Conservation (phyloP, 345 rosid species). For the Carallia brachiata region DNA sequence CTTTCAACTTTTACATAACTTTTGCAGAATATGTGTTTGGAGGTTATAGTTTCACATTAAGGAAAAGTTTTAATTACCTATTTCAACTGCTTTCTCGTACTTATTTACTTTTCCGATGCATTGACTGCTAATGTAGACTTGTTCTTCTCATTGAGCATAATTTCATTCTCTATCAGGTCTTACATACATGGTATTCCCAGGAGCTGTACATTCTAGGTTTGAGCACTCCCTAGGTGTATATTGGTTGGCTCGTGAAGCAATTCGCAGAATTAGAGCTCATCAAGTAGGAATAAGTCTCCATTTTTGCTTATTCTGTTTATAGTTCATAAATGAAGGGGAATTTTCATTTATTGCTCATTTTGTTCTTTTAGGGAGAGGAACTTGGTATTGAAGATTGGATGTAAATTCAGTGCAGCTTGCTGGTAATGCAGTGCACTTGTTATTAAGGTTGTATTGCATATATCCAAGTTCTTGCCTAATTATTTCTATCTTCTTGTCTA, state of each 20-base stretch:
- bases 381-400: conserved; percentile 21
- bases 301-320: not conserved
- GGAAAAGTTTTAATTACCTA: not conserved
- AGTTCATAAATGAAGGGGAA: not conserved
- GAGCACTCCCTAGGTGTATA: conserved; percentile 36
- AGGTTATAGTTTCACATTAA: too few species aligned
- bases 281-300: conserved; percentile 21
- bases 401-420: conserved; percentile 32
- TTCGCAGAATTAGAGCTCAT: conserved; percentile 19
- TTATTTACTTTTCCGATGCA: not conserved
- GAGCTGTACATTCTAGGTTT: conserved; percentile 37
- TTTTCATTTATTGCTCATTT: not conserved
- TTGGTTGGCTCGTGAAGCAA: conserved; percentile 27
- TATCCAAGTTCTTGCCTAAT: not conserved
- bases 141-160: not conserved
- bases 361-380: conserved; percentile 20
- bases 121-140: not conserved
- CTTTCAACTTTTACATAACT: not conserved
- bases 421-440: conserved; percentile 14
- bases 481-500: not conserved
- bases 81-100: not conserved
- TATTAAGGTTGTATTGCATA: not conserved
- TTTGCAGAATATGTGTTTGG: not conserved
- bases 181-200: conserved; percentile 33
- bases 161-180: conserved; percentile 22